Conservation (phyloP, 805 yeast species). For the Wickerhamomyces tratensis region DNA sequence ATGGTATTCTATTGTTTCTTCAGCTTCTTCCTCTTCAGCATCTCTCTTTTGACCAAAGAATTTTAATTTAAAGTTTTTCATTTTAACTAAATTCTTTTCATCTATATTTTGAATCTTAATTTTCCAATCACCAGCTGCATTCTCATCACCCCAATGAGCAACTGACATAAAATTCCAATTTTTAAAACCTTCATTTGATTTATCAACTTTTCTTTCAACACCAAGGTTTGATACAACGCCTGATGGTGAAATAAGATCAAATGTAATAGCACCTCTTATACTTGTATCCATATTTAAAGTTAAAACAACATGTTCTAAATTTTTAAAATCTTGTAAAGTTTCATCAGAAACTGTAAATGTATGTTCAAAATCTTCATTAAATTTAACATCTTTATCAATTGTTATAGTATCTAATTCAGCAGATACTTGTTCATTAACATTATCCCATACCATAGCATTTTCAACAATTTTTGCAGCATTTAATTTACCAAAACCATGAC, state of each 20-base stretch:
- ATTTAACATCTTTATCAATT: constrained; percentile 13
- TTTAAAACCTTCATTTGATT: constrained; percentile 44
- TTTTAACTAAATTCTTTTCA: constrained; percentile 26
- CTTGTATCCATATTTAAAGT: constrained; percentile 59
- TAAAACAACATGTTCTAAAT: constrained; percentile 80
- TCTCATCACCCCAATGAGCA: constrained; percentile 97
- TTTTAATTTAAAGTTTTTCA: constrained; percentile 67
- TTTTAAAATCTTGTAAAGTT: constrained; percentile 51
- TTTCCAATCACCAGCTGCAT: constrained; percentile 76
- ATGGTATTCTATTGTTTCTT: too few species aligned
- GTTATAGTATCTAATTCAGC: constrained; percentile 27
- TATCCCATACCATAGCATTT: constrained; percentile 64
- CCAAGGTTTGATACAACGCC: constrained; percentile 74
- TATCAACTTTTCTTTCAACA: constrained; percentile 51
- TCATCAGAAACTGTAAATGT: constrained; percentile 35
- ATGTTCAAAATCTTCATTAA: constrained; percentile 21
- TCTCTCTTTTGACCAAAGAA: constrained; percentile 68
- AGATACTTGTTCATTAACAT: constrained; percentile 88
- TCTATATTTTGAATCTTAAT: constrained; percentile 46
- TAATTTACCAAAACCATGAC: constrained; percentile 85
- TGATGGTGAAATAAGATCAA: constrained; percentile 61
- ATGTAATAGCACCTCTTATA: constrained; percentile 60
- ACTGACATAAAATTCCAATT: constrained; percentile 95
- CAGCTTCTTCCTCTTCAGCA: constrained; percentile 24
- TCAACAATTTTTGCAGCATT: constrained; percentile 74